Evolutionary conservation across 257 asterid species (phyloP).

Genomic region (Solanum ossicruentum): DNA sequence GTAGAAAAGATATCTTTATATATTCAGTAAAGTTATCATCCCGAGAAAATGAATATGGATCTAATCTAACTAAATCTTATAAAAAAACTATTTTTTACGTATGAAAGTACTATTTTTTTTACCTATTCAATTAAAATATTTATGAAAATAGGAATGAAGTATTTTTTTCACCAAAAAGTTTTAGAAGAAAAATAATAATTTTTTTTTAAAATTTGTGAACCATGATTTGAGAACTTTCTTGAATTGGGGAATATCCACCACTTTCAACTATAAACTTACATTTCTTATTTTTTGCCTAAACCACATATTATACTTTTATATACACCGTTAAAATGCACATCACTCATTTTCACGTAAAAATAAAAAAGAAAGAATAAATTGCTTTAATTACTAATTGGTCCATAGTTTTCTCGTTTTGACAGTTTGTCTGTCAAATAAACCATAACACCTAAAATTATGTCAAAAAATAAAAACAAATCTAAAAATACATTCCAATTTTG

Average conservation of each 20-base stretch:
- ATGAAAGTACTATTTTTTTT: too few species aligned
- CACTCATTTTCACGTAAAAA: background rate
- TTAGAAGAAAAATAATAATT: too few species aligned
- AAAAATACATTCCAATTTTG: background rate
- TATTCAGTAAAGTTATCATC: too few species aligned
- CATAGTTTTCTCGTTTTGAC: background rate
- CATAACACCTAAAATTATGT: background rate
- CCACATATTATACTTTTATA: background rate
- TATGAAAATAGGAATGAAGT: background rate
- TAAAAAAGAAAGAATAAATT: background rate
- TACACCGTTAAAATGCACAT: background rate
- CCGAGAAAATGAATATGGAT: too few species aligned
- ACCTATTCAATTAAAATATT: background rate
- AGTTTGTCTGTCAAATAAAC: background rate
- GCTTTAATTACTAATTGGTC: background rate
- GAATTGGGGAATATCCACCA: background rate
- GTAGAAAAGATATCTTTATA: too few species aligned
- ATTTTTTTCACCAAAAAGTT: too few species aligned
- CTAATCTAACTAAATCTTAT: too few species aligned
- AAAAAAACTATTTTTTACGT: too few species aligned
- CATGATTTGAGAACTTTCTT: background rate
- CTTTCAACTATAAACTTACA: background rate
- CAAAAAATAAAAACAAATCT: background rate
- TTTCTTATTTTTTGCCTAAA: background rate
- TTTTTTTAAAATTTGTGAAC: background rate